These are phyloP conservation scores for Lenzites betulinus DNA, from an alignment of 768 basidiomycete genomes.

Conservation along the genomic window DNA sequence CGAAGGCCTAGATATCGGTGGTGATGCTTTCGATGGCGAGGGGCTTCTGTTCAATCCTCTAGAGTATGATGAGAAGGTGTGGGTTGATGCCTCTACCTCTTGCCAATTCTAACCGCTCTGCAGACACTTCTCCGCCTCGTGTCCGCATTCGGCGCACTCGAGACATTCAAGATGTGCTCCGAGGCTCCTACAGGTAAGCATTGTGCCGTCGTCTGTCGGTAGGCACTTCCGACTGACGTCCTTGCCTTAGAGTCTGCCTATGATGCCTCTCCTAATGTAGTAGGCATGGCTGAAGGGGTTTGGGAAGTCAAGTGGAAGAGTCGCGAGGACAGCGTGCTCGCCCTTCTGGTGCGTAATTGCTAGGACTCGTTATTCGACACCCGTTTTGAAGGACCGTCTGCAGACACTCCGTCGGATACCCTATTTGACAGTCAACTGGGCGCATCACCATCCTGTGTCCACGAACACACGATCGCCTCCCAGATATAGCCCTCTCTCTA, in stretches of 20 bases:
- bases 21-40: slow-evolving; percentile 28
- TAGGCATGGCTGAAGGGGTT: slow-evolving; percentile 58
- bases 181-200: slow-evolving; percentile 3
- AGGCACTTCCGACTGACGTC: too few relatives aligned
- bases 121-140: slow-evolving; percentile 57
- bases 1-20: background rate
- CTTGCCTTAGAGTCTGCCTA: slow-evolving; percentile 9
- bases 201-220: too few relatives aligned
- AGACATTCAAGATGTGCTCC: slow-evolving; percentile 47
- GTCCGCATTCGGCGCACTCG: slow-evolving; percentile 64
- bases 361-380: too few relatives aligned
- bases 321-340: slow-evolving; percentile 73
- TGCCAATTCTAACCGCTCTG: background rate
- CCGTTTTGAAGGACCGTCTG: background rate
- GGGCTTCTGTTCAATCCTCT: slow-evolving; percentile 58
- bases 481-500: too few relatives aligned
- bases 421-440: slow-evolving; percentile 78
- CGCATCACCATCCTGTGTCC: slow-evolving; percentile 49
- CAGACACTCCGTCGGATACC: slow-evolving; percentile 72
- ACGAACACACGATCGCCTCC: background rate
- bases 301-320: slow-evolving; percentile 84
- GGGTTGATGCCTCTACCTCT: slow-evolving; percentile 8
- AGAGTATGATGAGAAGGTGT: slow-evolving; percentile 59
- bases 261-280: slow-evolving; percentile 41
- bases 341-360: slow-evolving; percentile 56